Percentiles rank a stretch among this genome's conserved stretches.
These are phyloP conservation scores for Podaxis carcinomalis DNA, from an alignment of 768 basidiomycete genomes.

Conservation along the genomic window DNA sequence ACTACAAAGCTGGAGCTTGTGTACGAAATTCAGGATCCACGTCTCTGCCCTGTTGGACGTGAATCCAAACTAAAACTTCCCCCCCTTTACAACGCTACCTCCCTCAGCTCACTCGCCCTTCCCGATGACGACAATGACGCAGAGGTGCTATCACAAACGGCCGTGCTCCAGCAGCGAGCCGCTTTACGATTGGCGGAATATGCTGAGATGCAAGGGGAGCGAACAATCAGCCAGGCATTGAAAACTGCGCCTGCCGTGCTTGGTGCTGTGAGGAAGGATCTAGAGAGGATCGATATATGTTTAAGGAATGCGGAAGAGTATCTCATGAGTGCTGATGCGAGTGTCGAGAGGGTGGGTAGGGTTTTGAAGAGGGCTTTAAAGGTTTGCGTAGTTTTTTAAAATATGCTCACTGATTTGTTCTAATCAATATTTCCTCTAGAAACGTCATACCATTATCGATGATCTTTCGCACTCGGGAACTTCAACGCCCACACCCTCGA, in stretches of 20 bases:
- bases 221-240: constrained; percentile 34
- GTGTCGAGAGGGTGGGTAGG: constrained; percentile 35
- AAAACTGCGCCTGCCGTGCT: constrained; percentile 45
- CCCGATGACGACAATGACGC: background rate
- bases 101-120: constrained; percentile 5
- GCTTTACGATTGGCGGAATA: background rate
- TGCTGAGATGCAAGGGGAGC: constrained; percentile 21
- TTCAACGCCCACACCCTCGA: constrained; percentile 4
- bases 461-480: constrained; percentile 8
- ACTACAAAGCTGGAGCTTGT: constrained; percentile 31
- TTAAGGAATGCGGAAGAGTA: constrained; percentile 8
- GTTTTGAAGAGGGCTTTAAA: constrained; percentile 52
- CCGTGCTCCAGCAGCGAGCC: background rate
- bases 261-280: constrained; percentile 50
- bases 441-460: constrained; percentile 42
- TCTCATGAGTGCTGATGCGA: constrained; percentile 2
- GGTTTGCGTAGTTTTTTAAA: constrained; percentile 28
- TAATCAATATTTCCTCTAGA: constrained; percentile 28
- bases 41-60: constrained; percentile 34
- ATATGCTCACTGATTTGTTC: background rate
- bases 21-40: constrained; percentile 33
- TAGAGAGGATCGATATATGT: constrained; percentile 42
- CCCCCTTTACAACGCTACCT: background rate
- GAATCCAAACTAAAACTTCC: constrained; percentile 25
- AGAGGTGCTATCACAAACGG: background rate